A percentile compares a stretch with the other conserved stretches of the same genome.
These are phyloP conservation scores for Ascochyta pisi DNA, from an alignment of 2,329 filamentous ascomycete genomes.

Conservation along the genomic window DNA sequence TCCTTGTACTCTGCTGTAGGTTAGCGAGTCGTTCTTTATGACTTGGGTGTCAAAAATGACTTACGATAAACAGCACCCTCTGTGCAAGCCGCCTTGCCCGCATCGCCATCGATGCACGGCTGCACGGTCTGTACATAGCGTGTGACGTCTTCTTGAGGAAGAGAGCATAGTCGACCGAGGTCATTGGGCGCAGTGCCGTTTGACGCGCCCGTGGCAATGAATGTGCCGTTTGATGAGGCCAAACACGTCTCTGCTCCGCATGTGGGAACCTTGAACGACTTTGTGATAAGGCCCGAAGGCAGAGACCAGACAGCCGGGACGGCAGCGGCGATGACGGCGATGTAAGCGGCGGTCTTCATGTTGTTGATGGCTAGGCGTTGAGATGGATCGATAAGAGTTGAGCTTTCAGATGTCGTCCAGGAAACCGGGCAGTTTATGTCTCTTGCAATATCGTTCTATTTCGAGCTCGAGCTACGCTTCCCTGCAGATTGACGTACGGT, in stretches of 20 bases:
- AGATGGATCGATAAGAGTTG: neutral
- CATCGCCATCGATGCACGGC: conserved; percentile 26
- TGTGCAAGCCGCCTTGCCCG: conserved; percentile 22
- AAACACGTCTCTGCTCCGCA: conserved; percentile 26
- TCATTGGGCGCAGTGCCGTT: conserved; percentile 16
- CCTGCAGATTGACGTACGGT: conserved; percentile 23
- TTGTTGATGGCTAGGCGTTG: neutral
- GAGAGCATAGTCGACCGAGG: conserved; percentile 23
- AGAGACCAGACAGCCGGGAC: conserved; percentile 17
- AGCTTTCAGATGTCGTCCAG: conserved; percentile 7
- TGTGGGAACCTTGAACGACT: conserved; percentile 18
- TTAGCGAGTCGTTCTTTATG: conserved; percentile 7
- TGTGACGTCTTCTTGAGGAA: conserved; percentile 23
- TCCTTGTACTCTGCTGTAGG: conserved; percentile 26
- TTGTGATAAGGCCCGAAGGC: conserved; percentile 7
- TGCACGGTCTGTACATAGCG: conserved; percentile 26
- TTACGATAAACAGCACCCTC: conserved; percentile 25
- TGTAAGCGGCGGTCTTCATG: conserved; percentile 19
- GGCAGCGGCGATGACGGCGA: conserved; percentile 16
- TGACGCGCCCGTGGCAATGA: conserved; percentile 8
- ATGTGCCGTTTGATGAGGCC: conserved; percentile 16
- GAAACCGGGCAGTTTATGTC: conserved; percentile 10
- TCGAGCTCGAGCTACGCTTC: conserved; percentile 17
- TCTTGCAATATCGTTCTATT: conserved; percentile 7
- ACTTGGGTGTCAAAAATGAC: neutral